Conservation (phyloP, 352 stramenopile genomes). For the Phytophthora ohioensis region DNA sequence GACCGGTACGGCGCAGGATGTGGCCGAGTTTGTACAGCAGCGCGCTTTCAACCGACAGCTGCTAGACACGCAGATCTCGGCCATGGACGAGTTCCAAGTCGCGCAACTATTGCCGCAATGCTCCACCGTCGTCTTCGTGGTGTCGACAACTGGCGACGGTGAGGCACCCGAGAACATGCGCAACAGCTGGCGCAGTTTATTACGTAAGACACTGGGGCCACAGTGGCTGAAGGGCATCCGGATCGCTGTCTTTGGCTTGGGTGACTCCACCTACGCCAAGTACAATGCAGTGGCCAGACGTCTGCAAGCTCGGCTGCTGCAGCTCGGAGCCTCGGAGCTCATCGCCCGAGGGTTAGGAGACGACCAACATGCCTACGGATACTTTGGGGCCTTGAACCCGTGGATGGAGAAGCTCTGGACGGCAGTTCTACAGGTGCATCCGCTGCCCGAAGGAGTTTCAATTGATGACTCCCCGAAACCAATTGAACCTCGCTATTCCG, state of each 20-base stretch:
- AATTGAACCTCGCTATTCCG: constrained; percentile 57
- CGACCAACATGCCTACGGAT: constrained; percentile 89
- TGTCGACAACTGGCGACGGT: constrained; percentile 93
- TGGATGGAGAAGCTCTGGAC: constrained; percentile 84
- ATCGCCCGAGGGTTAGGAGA: constrained; percentile 85
- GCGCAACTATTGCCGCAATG: constrained; percentile 57
- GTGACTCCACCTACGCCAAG: constrained; percentile 94
- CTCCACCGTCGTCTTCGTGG: constrained; percentile 88
- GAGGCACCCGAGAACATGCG: constrained; percentile 94
- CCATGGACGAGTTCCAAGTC: constrained; percentile 81
- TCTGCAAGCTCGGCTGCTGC: constrained; percentile 84
- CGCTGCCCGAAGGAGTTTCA: constrained; percentile 57
- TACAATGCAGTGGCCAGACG: constrained; percentile 92
- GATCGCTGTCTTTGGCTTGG: constrained; percentile 92
- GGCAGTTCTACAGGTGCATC: constrained; percentile 56
- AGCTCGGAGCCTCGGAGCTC: constrained; percentile 85
- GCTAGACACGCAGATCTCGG: constrained; percentile 51
- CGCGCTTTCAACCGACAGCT: constrained; percentile 70
- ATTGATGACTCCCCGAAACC: constrained; percentile 75
- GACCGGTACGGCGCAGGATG: constrained; percentile 90
- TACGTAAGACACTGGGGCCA: constrained; percentile 81
- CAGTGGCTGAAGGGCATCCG: constrained; percentile 75
- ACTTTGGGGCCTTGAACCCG: constrained; percentile 86
- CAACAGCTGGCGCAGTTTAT: constrained; percentile 80
- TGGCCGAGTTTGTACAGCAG: constrained; percentile 82